Percentiles rank a stretch among this genome's conserved stretches.
phyloP scores from a whole-genome alignment of 352 stramenopile genomes.

The Pythium phragmiticola region DNA sequence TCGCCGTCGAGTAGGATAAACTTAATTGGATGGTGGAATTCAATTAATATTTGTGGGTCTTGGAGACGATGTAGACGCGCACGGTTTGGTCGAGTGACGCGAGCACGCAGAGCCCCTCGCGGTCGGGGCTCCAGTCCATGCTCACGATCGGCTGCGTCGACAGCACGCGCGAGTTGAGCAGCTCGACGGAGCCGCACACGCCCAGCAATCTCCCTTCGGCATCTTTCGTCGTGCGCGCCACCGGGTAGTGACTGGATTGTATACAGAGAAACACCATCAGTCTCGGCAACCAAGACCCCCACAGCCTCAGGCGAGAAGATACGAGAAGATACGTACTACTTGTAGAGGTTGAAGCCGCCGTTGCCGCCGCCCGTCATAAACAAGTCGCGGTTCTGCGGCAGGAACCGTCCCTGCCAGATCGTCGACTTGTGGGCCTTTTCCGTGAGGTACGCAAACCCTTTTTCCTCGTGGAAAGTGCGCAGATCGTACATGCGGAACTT shows the following conservation, averaged over 20 bases:
- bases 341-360: constrained; percentile 97
- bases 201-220: constrained; percentile 81
- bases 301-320: constrained; percentile 5
- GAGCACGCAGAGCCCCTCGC: constrained; percentile 91
- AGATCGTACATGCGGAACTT: constrained; percentile 96
- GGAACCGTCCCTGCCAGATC: constrained; percentile 93
- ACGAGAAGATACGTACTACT: constrained; percentile 90
- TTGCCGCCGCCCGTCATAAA: constrained; percentile 97
- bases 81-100: constrained; percentile 95
- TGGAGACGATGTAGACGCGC: constrained; percentile 94
- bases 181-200: constrained; percentile 90
- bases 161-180: constrained; percentile 95
- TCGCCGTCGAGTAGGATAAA: constrained; percentile 51
- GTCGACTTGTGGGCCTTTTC: constrained; percentile 95
- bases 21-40: not conserved
- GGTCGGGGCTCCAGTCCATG: constrained; percentile 96
- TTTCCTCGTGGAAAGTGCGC: constrained; percentile 88
- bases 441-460: constrained; percentile 91
- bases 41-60: constrained; percentile 92
- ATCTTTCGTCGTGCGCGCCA: constrained; percentile 84
- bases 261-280: constrained; percentile 19
- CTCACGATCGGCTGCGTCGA: constrained; percentile 96
- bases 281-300: not conserved
- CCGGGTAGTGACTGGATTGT: constrained; percentile 64
- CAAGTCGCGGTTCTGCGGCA: constrained; percentile 96